phyloP scores from a whole-genome alignment of 441 rosid genomes.

The California macrophylla region DNA sequence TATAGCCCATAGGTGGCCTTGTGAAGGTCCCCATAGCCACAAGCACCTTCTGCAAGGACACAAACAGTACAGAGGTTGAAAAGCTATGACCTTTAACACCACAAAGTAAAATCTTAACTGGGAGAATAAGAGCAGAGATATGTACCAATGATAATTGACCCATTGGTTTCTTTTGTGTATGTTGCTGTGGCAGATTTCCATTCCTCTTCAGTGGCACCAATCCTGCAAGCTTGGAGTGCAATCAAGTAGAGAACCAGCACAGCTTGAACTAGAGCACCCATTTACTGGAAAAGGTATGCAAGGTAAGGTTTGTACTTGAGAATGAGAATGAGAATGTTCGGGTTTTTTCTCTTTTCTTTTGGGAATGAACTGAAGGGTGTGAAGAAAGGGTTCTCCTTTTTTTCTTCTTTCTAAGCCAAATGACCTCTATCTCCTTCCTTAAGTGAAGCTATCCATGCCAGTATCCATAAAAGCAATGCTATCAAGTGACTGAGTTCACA shows the following conservation, averaged over 20 bases:
- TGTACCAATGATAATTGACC: constrained; percentile 52
- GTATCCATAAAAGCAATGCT: not conserved
- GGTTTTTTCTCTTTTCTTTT: not conserved
- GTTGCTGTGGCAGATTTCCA: constrained; percentile 79
- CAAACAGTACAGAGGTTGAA: not conserved
- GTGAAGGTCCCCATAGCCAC: constrained; percentile 78
- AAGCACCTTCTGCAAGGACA: constrained; percentile 64
- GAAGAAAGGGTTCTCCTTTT: not conserved
- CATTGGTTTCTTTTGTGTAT: constrained; percentile 44
- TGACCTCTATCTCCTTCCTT: not conserved
- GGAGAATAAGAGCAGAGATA: not conserved
- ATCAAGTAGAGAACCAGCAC: constrained; percentile 28
- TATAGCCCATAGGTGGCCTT: constrained; percentile 52
- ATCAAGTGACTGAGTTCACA: constrained; percentile 1
- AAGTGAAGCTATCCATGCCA: not conserved
- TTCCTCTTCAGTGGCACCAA: constrained; percentile 31
- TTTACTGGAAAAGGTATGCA: constrained; percentile 15
- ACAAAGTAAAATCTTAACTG: not conserved
- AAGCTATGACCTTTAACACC: not conserved
- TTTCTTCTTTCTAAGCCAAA: not conserved
- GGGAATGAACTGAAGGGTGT: not conserved
- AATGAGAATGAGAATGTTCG: constrained; percentile 3
- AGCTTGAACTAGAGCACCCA: constrained; percentile 29
- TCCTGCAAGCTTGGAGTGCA: constrained; percentile 24
- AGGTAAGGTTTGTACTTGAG: constrained; percentile 7